Percentiles rank a stretch among this genome's conserved stretches.
Conservation (phyloP, 805 yeast species). For the Yarrowia keelungensis region DNA sequence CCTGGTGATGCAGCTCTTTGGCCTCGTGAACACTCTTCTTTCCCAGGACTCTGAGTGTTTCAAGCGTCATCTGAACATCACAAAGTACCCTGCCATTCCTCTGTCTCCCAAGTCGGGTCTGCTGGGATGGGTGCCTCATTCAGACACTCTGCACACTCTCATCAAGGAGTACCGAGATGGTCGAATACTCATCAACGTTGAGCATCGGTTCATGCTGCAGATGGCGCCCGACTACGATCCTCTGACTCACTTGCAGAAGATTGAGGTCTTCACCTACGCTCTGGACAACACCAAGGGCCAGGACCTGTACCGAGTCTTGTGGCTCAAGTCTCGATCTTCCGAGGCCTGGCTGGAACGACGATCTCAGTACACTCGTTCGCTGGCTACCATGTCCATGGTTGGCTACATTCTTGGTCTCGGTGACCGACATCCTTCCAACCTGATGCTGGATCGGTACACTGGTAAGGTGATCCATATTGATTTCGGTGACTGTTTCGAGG, state of each 20-base stretch:
- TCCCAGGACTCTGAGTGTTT: constrained; percentile 93
- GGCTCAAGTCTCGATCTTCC: constrained; percentile 95
- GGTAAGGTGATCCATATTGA: constrained; percentile 98
- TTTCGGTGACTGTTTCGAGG: constrained; percentile 99
- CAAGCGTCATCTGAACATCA: constrained; percentile 92
- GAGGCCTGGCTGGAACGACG: constrained; percentile 98
- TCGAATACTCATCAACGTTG: constrained; percentile 79
- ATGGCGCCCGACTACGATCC: constrained; percentile 98
- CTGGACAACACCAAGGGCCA: constrained; percentile 95
- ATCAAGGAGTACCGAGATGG: constrained; percentile 93
- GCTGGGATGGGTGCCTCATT: constrained; percentile 96
- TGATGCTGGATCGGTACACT: constrained; percentile 91
- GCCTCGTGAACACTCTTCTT: constrained; percentile 88
- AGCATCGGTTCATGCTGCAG: constrained; percentile 93
- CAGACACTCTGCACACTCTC: constrained; percentile 94
- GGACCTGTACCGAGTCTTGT: constrained; percentile 90
- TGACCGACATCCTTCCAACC: constrained; percentile 96
- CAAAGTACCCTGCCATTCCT: constrained; percentile 91
- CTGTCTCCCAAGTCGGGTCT: constrained; percentile 96
- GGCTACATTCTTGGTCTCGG: constrained; percentile 97
- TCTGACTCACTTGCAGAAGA: constrained; percentile 85
- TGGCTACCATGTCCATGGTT: constrained; percentile 99
- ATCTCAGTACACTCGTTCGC: constrained; percentile 91
- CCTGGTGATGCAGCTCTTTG: constrained; percentile 96
- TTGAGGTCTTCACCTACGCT: constrained; percentile 96